Evolutionary conservation across 2,329 filamentous ascomycete species (phyloP), one percentile per base, ranked within the genome.

Genomic region (Verticillium tricorpus): DNA sequence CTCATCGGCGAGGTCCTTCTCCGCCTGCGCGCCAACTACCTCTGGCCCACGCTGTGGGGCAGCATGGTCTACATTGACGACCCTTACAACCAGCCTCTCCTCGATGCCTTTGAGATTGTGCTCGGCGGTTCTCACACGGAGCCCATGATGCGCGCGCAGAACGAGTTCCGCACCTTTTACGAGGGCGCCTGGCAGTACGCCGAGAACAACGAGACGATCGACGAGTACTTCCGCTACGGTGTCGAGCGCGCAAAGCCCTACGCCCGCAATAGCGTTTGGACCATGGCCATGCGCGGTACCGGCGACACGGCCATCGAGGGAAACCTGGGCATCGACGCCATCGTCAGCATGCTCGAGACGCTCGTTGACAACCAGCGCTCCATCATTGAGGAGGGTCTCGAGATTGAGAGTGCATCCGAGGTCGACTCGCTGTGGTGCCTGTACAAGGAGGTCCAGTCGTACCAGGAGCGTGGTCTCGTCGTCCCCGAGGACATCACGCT

Each of bases 11-110:
- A 92, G 74, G 78, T 92, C 1, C 75, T 92, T 1, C 82, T 92
- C 6, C 82, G 90, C 7, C 79, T 90, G 32, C 82, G 85, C 40
- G 89, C 89, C 17, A 92, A 92, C 72, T 92, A 91, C 68, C 77
- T 92, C 58, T 92, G 90, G 89, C 90, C 89, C 0, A 83, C 88
- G 1, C 79, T 85, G 70, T 92, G 89, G 90, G 84, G 82, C 6
- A 84, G 82, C 65, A 90, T 91, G 81, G 90, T 92, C 69, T 85
- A 87, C 69, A 82, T 90, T 1, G 90, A 92, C 64, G 89, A 92
- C 69, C 78, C 84, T 2, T 78, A 81, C 34, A 92, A 87, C 67
- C 87, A 90, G 69, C 84, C 86, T 0, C 80, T 90, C 5, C 87
- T 89, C 0, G 87, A 92, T 67, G 88, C 88, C n/a, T 92, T 86